Evolutionary conservation across 2,329 filamentous ascomycete species (phyloP).

Genomic region (Pezicula rhizophila): DNA sequence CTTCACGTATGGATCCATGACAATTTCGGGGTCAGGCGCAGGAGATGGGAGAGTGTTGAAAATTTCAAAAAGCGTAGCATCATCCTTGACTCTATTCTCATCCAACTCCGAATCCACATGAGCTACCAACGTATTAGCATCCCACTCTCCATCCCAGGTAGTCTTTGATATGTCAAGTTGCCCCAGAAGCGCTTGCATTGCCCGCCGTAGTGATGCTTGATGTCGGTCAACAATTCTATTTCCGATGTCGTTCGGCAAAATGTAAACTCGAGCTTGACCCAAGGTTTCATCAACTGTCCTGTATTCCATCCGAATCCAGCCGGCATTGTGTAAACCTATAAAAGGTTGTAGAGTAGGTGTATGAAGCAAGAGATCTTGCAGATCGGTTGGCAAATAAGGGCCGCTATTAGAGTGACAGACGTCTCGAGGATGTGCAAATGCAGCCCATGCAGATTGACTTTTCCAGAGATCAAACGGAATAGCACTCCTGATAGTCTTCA

Average conservation of each 20-base stretch:
- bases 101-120: conserved; percentile 32
- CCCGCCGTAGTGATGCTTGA: conserved; percentile 36
- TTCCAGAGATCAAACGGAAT: conserved; percentile 4
- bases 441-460: conserved; percentile 11
- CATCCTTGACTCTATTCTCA: conserved; percentile 23
- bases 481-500: background rate
- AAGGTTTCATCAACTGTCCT: conserved; percentile 10
- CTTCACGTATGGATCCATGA: conserved; percentile 44
- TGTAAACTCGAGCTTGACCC: conserved; percentile 46
- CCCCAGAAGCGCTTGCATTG: conserved; percentile 42
- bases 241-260: conserved; percentile 61
- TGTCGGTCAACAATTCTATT: conserved; percentile 45
- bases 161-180: conserved; percentile 48
- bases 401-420: conserved; percentile 3
- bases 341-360: conserved; percentile 10
- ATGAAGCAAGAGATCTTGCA: conserved; percentile 16
- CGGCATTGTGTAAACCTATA: conserved; percentile 13
- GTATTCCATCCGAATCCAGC: conserved; percentile 27
- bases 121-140: conserved; percentile 22
- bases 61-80: conserved; percentile 56
- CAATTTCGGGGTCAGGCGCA: conserved; percentile 42
- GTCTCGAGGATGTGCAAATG: conserved; percentile 14
- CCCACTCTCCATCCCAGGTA: conserved; percentile 46
- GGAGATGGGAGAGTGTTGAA: conserved; percentile 73
- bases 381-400: conserved; percentile 5